Base-by-base conservation (phyloP, 2,329 filamentous ascomycete genomes). In the Xylaria digitata region DNA sequence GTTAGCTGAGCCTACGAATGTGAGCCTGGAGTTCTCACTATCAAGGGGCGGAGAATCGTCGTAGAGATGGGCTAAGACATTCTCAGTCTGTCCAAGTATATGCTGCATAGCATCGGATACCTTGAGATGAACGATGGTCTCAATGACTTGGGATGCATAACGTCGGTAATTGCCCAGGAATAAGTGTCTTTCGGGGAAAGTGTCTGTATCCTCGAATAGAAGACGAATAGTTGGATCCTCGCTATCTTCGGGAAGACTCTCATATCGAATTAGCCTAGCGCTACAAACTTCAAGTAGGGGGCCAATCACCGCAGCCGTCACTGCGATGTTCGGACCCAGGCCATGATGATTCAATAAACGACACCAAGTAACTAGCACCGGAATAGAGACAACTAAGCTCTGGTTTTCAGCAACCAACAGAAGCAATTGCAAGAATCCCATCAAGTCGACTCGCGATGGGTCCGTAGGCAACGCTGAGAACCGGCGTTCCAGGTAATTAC, bases 141-240 rank as follows among this genome's bases (percentile, higher is more conserved):
- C 95, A 62, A 99, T 93, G 30, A 97, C 87, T 66, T 92, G 90
- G 2, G 90, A 89, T 77, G 94, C 96, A 75, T 97, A 98, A 66
- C 96, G 88, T 45, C 96, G 87, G 78, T 99, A 99, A 76, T 99
- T 98, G 3, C 95, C 94, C 11, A 98, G 85, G 77, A 99, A 99
- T 0, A 94, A 93, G 80, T 99, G 96, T 26, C 94, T 88, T 77
- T 99, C 96, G 0, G 96, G 96, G 21, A 95, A 84, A 0, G 95
- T 98, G 75, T 99, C 96, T 63, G 97, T 96, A 76, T 99, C 96
- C 75, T 98, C 94, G 74, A 94, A 85, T 1, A 99, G 84, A 71
- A 97, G 96, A 11, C 93, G 83, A 65, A 94, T 87, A 0, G 92
- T 94, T 1, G 92, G 86, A 73, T 97, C 90, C 53, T 92, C 87